These are phyloP conservation scores for Novymonas esmeraldas DNA, from an alignment of 208 protist genomes.

Conservation along the genomic window DNA sequence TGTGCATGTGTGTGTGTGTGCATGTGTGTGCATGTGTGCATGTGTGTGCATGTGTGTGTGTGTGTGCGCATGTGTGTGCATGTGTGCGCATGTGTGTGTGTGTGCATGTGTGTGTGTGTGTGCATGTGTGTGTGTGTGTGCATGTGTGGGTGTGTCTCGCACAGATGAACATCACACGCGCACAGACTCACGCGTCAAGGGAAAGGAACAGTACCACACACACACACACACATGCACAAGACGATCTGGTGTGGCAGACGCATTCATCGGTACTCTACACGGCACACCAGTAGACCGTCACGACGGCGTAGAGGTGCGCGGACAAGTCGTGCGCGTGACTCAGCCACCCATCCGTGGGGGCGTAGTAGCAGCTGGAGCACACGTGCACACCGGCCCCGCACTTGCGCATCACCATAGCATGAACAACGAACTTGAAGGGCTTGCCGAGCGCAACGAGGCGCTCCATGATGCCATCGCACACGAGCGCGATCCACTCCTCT, in stretches of 20 bases:
- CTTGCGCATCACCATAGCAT: slow-evolving; percentile 86
- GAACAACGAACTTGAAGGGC: slow-evolving; percentile 88
- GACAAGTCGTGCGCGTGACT: slow-evolving; percentile 89
- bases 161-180: too few relatives aligned
- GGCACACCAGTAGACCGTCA: slow-evolving; percentile 87
- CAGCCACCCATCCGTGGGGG: slow-evolving; percentile 78
- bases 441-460: slow-evolving; percentile 71
- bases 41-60: neutral
- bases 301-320: slow-evolving; percentile 77
- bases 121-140: neutral
- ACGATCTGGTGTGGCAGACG: too few relatives aligned
- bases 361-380: slow-evolving; percentile 84
- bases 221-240: slow-evolving; percentile 5
- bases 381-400: slow-evolving; percentile 84
- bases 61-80: neutral
- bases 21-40: neutral
- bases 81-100: neutral
- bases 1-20: neutral
- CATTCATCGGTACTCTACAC: slow-evolving; percentile 37
- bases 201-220: neutral
- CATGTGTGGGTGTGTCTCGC: too few relatives aligned
- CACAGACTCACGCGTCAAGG: neutral
- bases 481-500: slow-evolving; percentile 74
- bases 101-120: neutral
- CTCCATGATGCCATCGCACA: slow-evolving; percentile 87